These are phyloP conservation scores for Ceratocystis eucalypticola DNA, from an alignment of 2,329 filamentous ascomycete genomes.

Conservation along the genomic window DNA sequence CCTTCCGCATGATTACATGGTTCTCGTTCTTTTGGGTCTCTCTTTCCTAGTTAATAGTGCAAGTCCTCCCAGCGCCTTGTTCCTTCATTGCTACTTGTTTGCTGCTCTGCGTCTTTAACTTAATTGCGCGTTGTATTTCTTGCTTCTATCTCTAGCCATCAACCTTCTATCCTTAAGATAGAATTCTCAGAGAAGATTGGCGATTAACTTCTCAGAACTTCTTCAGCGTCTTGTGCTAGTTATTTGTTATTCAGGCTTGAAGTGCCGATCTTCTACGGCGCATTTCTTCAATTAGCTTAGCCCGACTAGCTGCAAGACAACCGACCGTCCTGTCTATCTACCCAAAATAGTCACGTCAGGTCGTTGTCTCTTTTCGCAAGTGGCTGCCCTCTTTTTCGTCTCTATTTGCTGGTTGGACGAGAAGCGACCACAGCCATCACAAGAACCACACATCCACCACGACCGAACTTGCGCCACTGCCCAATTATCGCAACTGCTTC, in stretches of 20 bases:
- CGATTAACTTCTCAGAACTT: too few relatives aligned
- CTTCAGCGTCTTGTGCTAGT: too few relatives aligned
- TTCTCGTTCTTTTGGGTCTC: not conserved
- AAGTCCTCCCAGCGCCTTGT: too few relatives aligned
- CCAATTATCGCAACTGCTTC: not conserved
- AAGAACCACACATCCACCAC: not conserved
- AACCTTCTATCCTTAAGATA: too few relatives aligned
- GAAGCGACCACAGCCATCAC: not conserved
- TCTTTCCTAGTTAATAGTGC: too few relatives aligned
- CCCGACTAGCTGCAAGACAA: not conserved
- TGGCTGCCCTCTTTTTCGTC: not conserved
- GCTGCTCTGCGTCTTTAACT: not conserved
- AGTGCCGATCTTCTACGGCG: not conserved
- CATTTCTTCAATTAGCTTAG: not conserved
- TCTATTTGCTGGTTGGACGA: not conserved
- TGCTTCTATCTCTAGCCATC: too few relatives aligned
- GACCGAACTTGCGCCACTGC: not conserved
- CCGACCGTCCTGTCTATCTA: not conserved
- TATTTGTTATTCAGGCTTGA: too few relatives aligned
- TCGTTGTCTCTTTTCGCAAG: not conserved
- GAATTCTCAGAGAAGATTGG: too few relatives aligned
- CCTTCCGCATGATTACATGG: not conserved
- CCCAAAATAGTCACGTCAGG: constrained; percentile 1
- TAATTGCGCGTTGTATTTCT: too few relatives aligned
- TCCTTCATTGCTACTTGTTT: not conserved